Evolutionary conservation across 2,329 filamentous ascomycete species (phyloP), one percentile per base, ranked within the genome.

Genomic region (Penicillium polonicum): DNA sequence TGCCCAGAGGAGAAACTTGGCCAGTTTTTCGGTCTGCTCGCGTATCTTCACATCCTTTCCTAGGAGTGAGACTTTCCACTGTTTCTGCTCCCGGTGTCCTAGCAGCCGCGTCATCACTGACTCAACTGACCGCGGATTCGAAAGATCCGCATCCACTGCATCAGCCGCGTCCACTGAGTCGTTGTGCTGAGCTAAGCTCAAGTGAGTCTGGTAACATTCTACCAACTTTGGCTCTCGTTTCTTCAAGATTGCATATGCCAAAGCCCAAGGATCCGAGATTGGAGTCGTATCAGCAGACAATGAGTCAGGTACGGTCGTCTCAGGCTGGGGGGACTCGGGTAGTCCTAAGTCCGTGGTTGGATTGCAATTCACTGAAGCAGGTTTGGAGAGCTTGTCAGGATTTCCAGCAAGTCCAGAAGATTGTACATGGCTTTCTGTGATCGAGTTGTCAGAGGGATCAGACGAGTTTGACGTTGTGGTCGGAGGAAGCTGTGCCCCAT

Each of bases 31-130:
- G 9, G 38, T 46, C 25, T 56, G 52, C 9, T 41, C 33, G 25
- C 59, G 52, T 23, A 60, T 55, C 17, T 43, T 59, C 17, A 57
- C 25, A 2, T 60, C 38, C 13, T 52, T 44, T 15, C 19, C 46
- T 12, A 19, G 27, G 17, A 70, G 41, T 13, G 56, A 29, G 38
- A 68, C 21, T 12, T n/a, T 29, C 65, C 63, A 70, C 48, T 65
- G 63, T 36, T 61, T 63, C 39, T 55, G 41, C 25, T 61, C 51
- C 1, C 48, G 52, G 4, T 48, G 19, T n/a, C 45, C 43, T 17
- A 48, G 10, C 12, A 41, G 6, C 19, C 21, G 19, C 38, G 19
- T 41, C 19, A 41, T 41, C 12, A 21, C 12, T 13, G 19, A 21
- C 38, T 41, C 10, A 6, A 41, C 38, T 41, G 38, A 41, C 5